Base-by-base conservation (phyloP, 495 filamentous ascomycete species). In the Daldinia concentrica region DNA sequence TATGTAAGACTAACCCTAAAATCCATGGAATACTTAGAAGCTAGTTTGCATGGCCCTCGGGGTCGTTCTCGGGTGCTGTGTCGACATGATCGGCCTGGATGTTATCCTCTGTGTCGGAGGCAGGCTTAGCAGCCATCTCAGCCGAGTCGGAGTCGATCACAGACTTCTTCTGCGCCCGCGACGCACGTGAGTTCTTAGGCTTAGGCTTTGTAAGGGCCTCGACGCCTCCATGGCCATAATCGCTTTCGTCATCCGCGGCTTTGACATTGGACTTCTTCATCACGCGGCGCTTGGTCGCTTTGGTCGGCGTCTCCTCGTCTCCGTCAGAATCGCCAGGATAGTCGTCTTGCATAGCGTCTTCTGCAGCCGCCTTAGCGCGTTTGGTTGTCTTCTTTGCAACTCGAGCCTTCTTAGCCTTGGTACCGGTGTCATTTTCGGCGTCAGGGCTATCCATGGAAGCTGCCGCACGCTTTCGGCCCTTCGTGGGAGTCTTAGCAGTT, bases 401-500 rank as follows among this genome's bases (percentile, higher is more conserved):
- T 45, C 37, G 57, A 14, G 34, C 24, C 58, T 68, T 61, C 58
- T 61, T 61, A 17, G 32, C 5, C 45, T 41, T 60, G 6, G 24
- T 19, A 24, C 12, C 57, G 17, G 8, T 6, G 8, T 34, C 24
- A 15, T 2, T 43, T 12, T 51, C 63, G 22, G 17, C 17, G 15
- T 17, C 7, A 7, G 55, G 15, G 32, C 19, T 14, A 39, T 41
- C 36, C 22, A 39, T 43, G 26, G 57, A 45, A n/a, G 57, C 22
- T 6, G 64, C 64, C 0, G 26, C 17, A 11, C 64, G 64, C 48
- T 67, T 67, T 30, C 26, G 34, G 9, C 64, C 34, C 36, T 52
- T 62, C 3, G 36, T 17, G 4, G 58, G 24, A 1, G 19, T 11
- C 41, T 29, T 60, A 30, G 56, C 48, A 15, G 30, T 17, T 52